Base-by-base conservation (phyloP, 2,329 filamentous ascomycete species). In the Alternaria arborescens region DNA sequence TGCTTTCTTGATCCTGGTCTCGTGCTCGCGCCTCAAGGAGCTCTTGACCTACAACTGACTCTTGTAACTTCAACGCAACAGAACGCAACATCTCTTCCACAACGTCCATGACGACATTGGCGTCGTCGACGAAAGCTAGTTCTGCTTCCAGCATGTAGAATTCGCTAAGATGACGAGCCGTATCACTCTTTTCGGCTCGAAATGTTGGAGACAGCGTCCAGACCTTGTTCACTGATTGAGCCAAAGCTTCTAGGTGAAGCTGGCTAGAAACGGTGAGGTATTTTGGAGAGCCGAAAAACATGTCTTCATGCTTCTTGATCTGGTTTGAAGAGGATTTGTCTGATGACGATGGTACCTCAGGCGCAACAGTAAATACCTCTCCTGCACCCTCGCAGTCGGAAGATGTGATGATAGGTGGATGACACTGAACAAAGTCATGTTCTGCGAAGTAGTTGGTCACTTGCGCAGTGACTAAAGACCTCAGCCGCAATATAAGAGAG, bases 91-190 rank as follows among this genome's bases (percentile, higher is more conserved):
- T 88, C 55, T 89, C 83, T 77, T 98, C 93, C 2, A 93, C 86
- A n/a, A 94, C 78, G 58, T 89, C 83, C 86, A 97, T 95, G 69
- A 99, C 84, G 26, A 86, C 82, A 30, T 85, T 81, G 66, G 97
- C 83, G 65, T 88, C 82, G 47, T 91, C 84, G 42, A 90, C 86
- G 76, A 97, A 97, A 71, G 88, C 90, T 76, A 94, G 83, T 78
- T 99, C 95, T 16, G 90, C 94, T 79, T 99, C 95, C 3, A 99
- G 86, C 95, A 99, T 98, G 81, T 98, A 98, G 73, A 99, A 98
- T 75, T 99, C 95, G 81, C 93, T 97, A 62, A 99, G 83, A 79
- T 99, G 95, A 28, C 95, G 89, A 6, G 93, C 89, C 0, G 95
- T 98, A 74, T 98, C 94, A 79, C 93, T 97, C 64, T 77, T 78